These are phyloP conservation scores for Clausena lansium DNA, from an alignment of 345 rosid species.

Conservation along the genomic window DNA sequence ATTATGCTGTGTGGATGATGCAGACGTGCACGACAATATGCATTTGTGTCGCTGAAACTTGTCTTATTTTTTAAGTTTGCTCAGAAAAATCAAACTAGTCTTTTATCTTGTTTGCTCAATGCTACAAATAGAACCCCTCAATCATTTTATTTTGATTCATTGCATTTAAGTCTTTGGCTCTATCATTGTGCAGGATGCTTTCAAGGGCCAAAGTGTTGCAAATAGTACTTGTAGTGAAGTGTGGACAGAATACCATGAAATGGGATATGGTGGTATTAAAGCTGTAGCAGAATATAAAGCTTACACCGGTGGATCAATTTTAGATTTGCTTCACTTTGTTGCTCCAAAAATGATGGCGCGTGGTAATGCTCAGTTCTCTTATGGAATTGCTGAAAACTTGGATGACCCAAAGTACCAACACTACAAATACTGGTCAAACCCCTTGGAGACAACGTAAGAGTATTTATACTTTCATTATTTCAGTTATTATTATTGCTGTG, in stretches of 20 bases:
- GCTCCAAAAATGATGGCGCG: constrained; percentile 68
- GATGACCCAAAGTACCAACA: constrained; percentile 60
- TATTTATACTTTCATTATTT: neutral
- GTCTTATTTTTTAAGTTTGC: neutral
- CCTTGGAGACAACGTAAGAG: constrained; percentile 66
- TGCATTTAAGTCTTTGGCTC: constrained; percentile 6
- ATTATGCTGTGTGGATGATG: neutral
- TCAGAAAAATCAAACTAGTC: neutral
- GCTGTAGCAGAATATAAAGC: constrained; percentile 52
- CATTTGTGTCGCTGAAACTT: neutral
- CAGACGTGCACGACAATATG: neutral
- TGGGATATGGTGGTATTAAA: constrained; percentile 46
- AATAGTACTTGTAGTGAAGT: constrained; percentile 46
- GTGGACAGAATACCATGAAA: constrained; percentile 65
- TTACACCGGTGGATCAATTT: constrained; percentile 49
- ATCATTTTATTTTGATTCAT: neutral
- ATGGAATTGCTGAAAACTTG: constrained; percentile 68
- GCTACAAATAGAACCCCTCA: neutral
- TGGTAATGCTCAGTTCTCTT: constrained; percentile 60
- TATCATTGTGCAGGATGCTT: constrained; percentile 38
- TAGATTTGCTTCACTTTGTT: constrained; percentile 61
- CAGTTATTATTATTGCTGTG: neutral
- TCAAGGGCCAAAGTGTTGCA: constrained; percentile 33
- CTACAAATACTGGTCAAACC: constrained; percentile 71
- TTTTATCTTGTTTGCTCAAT: neutral